Evolutionary conservation across 2,329 filamentous ascomycete species (phyloP), one percentile per base, ranked within the genome.

Genomic region (Rugonectria rugulosa): DNA sequence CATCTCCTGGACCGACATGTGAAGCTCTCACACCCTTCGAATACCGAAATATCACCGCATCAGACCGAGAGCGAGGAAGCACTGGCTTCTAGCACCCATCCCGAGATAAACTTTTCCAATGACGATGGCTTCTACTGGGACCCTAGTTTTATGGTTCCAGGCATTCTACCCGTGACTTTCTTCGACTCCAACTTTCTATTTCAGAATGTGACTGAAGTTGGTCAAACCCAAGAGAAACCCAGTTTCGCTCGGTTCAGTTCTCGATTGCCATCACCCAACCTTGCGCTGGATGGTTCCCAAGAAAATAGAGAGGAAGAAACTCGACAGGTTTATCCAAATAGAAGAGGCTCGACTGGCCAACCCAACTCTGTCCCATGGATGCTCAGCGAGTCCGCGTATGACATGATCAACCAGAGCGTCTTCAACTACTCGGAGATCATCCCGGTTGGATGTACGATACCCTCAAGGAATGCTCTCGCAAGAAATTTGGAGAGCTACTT

Each of bases 401-500:
- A 48, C 9, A 9, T 20, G 4, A 21, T 48, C 11, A 29, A 34
- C 17, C 32, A 20, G 1, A 21, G 15, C 5, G 23, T 48, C 23
- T 24, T 37, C 4, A 11, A 8, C 2, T 48, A 38, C 21, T 21
- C 45, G 0, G 34, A 40, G 4, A 3, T 31, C 5, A 3, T 48
- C 17, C 45, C 45, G 10, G 3, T 34, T 1, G 45, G 34, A n/a
- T 48, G 45, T n/a, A 27, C 17, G 3, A 10, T 48, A 7, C 45
- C 45, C 12, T 48, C 45, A 1, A 38, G 34, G 19, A 38, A 48
- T 11, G 12, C 45, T 12, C 29, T 48, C 23, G 17, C 34, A 12
- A 23, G 45, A 1, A 48, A 48, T 29, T 10, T 48, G 7, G 45
- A 48, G 7, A 17, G 21, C 5, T 48, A 38, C 15, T 48, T 48